A percentile compares a stretch with the other conserved stretches of the same genome.
phyloP scores from a whole-genome alignment of 2,329 filamentous ascomycete species.

The Fusarium dimerum region DNA sequence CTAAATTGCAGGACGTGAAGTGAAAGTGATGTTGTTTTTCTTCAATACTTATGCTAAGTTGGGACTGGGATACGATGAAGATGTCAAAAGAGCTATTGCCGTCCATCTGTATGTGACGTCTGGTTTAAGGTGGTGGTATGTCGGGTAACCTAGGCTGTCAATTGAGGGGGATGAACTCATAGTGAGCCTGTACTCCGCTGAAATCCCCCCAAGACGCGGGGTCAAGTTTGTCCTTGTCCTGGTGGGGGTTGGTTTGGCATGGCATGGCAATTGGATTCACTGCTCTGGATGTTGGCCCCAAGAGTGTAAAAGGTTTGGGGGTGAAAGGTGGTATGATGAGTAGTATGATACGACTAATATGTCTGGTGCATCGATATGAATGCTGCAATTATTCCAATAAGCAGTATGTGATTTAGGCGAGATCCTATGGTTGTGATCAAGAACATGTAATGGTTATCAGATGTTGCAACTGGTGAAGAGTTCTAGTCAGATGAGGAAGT shows the following conservation, averaged over 20 bases:
- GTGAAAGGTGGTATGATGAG: conserved; percentile 1
- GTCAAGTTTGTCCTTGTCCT: too few species aligned
- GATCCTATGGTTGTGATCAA: too few species aligned
- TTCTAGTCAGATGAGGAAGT: too few species aligned
- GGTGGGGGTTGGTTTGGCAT: background rate
- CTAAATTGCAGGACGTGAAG: too few species aligned
- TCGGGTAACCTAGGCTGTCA: background rate
- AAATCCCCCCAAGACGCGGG: background rate
- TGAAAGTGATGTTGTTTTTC: conserved; percentile 9
- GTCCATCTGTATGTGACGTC: background rate
- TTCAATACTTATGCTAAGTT: conserved; percentile 3
- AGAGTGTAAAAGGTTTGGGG: too few species aligned
- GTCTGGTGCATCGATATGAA: too few species aligned
- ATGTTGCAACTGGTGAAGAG: too few species aligned
- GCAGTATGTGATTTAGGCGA: background rate
- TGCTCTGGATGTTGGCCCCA: too few species aligned
- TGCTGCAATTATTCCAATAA: too few species aligned
- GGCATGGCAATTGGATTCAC: background rate
- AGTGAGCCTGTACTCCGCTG: background rate
- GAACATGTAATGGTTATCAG: too few species aligned
- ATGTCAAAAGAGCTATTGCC: too few species aligned
- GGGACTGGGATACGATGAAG: conserved; percentile 4
- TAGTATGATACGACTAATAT: background rate
- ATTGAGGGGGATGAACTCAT: background rate
- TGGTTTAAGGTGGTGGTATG: background rate